These are phyloP conservation scores for Zygoascus biomembranicola DNA, from an alignment of 805 yeast genomes.

Conservation along the genomic window DNA sequence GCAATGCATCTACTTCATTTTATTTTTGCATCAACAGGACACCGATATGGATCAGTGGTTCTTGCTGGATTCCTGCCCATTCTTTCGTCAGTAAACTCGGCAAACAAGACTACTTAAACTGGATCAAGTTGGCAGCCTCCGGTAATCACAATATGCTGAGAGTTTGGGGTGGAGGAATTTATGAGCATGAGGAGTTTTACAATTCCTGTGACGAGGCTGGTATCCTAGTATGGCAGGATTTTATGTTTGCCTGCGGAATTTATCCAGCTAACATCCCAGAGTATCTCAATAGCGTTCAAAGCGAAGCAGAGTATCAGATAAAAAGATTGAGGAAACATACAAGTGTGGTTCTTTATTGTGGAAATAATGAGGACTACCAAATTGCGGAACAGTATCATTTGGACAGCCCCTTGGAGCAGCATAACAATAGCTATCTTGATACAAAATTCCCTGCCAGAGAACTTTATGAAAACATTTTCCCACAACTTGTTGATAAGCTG, in stretches of 20 bases:
- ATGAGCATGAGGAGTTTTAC: slow-evolving; percentile 37
- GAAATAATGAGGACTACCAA: slow-evolving; percentile 43
- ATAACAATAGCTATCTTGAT: slow-evolving; percentile 11
- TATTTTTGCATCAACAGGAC: slow-evolving; percentile 35
- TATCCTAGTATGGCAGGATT: slow-evolving; percentile 46
- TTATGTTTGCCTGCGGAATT: slow-evolving; percentile 50
- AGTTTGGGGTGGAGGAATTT: slow-evolving; percentile 45
- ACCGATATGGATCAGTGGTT: slow-evolving; percentile 34
- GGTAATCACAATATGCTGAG: slow-evolving; percentile 40
- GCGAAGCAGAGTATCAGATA: slow-evolving; percentile 35
- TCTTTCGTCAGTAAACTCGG: slow-evolving; percentile 31
- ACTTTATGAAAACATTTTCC: slow-evolving; percentile 34
- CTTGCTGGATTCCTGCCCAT: slow-evolving; percentile 45
- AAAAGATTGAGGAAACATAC: slow-evolving; percentile 35
- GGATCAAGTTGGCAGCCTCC: slow-evolving; percentile 30
- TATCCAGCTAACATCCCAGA: slow-evolving; percentile 37
- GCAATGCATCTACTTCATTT: slow-evolving; percentile 25
- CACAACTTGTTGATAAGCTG: slow-evolving; percentile 26
- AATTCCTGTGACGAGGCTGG: slow-evolving; percentile 38
- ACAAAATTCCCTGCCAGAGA: slow-evolving; percentile 36
- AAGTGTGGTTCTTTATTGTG: slow-evolving; percentile 33
- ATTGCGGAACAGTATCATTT: slow-evolving; percentile 33
- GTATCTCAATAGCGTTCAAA: slow-evolving; percentile 30
- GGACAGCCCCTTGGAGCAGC: slow-evolving; percentile 21
- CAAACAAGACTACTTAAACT: slow-evolving; percentile 29